Evolutionary conservation across 768 basidiomycete species (phyloP).

Genomic region (Hericium erinaceus): DNA sequence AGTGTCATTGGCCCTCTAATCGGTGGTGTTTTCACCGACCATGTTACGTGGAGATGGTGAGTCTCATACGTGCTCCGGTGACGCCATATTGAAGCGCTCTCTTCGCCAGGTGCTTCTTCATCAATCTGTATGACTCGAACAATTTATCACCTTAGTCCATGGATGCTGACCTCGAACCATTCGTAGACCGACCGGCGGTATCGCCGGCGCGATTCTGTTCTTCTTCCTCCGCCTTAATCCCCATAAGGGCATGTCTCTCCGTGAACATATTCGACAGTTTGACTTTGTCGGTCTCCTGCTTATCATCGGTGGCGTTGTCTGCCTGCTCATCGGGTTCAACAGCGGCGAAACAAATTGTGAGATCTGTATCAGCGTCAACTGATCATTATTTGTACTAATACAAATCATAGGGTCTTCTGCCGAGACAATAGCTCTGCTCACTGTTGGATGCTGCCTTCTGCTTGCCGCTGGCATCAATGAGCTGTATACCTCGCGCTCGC

Average conservation of each 20-base stretch:
- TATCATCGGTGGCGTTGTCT: slow-evolving; percentile 57
- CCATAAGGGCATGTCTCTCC: slow-evolving; percentile 46
- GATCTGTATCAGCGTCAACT: slow-evolving; percentile 14
- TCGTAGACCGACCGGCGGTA: slow-evolving; percentile 63
- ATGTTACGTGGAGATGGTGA: slow-evolving; percentile 74
- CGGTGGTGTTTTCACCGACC: slow-evolving; percentile 70
- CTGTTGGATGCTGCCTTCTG: slow-evolving; percentile 46
- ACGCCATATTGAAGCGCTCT: not conserved
- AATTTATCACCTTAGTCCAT: not conserved
- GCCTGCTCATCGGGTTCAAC: slow-evolving; percentile 65
- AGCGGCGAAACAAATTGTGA: slow-evolving; percentile 58
- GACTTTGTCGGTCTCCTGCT: slow-evolving; percentile 63
- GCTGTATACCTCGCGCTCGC: slow-evolving; percentile 48
- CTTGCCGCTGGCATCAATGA: slow-evolving; percentile 50
- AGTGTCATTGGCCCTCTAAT: slow-evolving; percentile 71
- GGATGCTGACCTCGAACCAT: not conserved
- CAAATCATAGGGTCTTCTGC: slow-evolving; percentile 42
- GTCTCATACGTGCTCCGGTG: slow-evolving; percentile 8
- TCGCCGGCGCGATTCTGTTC: slow-evolving; percentile 53
- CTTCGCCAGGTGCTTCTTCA: slow-evolving; percentile 56
- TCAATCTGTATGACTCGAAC: slow-evolving; percentile 48
- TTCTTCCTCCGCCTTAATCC: slow-evolving; percentile 78
- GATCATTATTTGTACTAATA: not conserved
- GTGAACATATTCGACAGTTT: slow-evolving; percentile 53
- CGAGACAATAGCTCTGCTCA: slow-evolving; percentile 54